Percentiles rank a stretch among this genome's conserved stretches.
phyloP scores from a whole-genome alignment of 257 asterid genomes.

The Salvia splendens region DNA sequence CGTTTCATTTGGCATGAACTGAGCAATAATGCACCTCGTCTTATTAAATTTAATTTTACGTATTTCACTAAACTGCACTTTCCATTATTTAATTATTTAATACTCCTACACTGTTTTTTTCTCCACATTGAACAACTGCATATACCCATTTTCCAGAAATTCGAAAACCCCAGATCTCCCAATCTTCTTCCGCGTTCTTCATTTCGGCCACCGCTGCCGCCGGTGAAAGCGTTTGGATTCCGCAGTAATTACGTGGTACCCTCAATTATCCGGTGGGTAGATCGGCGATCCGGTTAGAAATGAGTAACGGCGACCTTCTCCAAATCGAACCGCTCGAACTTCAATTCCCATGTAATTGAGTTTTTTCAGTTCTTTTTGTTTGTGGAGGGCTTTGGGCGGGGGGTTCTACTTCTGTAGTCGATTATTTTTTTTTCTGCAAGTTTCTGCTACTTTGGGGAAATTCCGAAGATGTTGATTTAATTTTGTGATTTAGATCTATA shows the following conservation, averaged over 20 bases:
- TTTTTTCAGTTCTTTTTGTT: not conserved
- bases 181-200: no score
- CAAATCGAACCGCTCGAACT: conserved; percentile 81
- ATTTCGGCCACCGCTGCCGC: no score
- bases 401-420: not conserved
- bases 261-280: conserved; percentile 34
- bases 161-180: no score
- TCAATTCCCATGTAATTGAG: conserved; percentile 61
- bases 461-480: conserved; percentile 16
- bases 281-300: conserved; percentile 40
- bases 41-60: not conserved
- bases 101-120: no score
- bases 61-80: conserved; percentile 26
- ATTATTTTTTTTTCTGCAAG: conserved; percentile 18
- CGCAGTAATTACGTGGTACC: not conserved
- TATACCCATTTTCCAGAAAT: no score
- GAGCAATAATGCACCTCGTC: not conserved
- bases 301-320: conserved; percentile 66
- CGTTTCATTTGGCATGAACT: conserved; percentile 4
- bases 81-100: conserved; percentile 1
- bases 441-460: conserved; percentile 3
- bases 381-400: not conserved
- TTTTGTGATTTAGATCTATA: conserved; percentile 27
- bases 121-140: no score
- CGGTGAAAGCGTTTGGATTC: no score